Evolutionary conservation across 2,329 filamentous ascomycete genomes (phyloP).

Genomic region (Fusarium camptoceras): DNA sequence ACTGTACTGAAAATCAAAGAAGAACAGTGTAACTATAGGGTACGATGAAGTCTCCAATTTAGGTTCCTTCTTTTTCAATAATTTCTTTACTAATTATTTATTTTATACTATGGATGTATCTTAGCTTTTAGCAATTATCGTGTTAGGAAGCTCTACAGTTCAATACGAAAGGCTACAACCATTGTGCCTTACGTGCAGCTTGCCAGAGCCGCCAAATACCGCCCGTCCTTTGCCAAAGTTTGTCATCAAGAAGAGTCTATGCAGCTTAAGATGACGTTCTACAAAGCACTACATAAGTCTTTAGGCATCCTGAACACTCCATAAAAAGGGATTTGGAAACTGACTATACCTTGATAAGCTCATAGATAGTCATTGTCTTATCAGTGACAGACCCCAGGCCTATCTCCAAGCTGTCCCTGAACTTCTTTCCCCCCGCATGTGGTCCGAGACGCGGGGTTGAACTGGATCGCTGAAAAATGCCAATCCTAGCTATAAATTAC

Average conservation of each 20-base stretch:
- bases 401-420: no score
- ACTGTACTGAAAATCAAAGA: no score
- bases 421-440: background rate
- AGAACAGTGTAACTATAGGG: no score
- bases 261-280: no score
- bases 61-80: no score
- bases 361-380: background rate
- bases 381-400: background rate
- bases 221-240: no score
- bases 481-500: background rate
- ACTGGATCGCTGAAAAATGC: background rate
- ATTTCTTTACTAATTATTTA: fast-evolving
- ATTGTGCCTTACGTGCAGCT: fast-evolving
- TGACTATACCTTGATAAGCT: background rate
- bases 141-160: no score
- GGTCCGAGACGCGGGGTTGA: background rate
- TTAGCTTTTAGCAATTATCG: fast-evolving
- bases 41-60: no score
- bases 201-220: no score
- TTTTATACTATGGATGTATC: no score
- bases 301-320: fast-evolving
- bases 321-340: fast-evolving
- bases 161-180: fast-evolving
- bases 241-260: no score
- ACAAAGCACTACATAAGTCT: no score